Evolutionary conservation across 257 asterid genomes (phyloP).

Genomic region (Scutellaria minor): DNA sequence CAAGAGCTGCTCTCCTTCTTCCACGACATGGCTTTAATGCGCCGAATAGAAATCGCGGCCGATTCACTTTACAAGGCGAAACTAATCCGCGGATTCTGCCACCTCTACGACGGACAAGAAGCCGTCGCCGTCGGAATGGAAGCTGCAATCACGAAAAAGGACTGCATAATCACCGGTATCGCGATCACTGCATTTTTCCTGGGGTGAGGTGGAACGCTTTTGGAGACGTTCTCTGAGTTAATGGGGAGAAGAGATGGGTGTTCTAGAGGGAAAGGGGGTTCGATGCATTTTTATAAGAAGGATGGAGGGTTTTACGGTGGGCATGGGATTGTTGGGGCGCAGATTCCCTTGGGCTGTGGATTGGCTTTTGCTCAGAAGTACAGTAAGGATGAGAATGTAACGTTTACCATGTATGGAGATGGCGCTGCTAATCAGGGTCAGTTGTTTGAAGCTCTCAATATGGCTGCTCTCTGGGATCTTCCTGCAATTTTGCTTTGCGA

Average conservation of each 20-base stretch:
- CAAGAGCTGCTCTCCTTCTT: conserved; percentile 76
- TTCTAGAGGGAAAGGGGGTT: conserved; percentile 94
- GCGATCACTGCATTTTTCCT: conserved; percentile 74
- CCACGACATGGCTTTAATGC: conserved; percentile 86
- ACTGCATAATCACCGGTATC: conserved; percentile 74
- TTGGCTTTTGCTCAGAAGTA: conserved; percentile 96
- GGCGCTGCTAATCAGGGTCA: conserved; percentile 99
- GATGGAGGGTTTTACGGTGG: conserved; percentile 90
- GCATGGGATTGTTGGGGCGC: conserved; percentile 98
- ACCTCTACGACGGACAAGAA: conserved; percentile 94
- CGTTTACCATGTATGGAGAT: conserved; percentile 87
- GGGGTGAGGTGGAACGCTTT: conserved; percentile 80
- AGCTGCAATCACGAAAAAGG: conserved; percentile 77
- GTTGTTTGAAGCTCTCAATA: conserved; percentile 93
- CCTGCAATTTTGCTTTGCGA: conserved; percentile 97
- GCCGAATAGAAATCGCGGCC: conserved; percentile 97
- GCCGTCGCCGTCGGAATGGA: conserved; percentile 95
- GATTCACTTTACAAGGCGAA: conserved; percentile 96
- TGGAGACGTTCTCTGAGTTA: conserved; percentile 71
- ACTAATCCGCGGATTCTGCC: conserved; percentile 93
- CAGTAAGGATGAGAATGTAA: conserved; percentile 74
- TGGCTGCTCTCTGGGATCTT: conserved; percentile 97
- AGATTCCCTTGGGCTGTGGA: conserved; percentile 88
- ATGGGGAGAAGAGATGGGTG: conserved; percentile 95
- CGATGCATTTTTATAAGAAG: conserved; percentile 96